Base-by-base conservation (phyloP, 495 filamentous ascomycete genomes). In the Beverwykella pulmonaria region DNA sequence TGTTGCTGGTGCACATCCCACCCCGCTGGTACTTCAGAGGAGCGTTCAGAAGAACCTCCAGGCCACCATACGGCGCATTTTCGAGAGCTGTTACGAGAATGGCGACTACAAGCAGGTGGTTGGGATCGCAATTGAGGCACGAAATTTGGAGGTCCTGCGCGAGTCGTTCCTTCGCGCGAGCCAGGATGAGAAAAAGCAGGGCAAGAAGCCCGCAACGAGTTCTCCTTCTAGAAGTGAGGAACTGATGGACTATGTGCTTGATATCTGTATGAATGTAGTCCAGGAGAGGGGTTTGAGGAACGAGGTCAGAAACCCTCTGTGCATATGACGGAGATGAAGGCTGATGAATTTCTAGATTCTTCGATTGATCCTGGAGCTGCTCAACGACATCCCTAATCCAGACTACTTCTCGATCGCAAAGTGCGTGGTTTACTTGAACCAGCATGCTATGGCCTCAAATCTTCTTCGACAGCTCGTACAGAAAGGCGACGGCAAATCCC, bases 391-490 rank as follows among this genome's bases (percentile, higher is more conserved):
- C 32, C 88, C 90, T 1, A 87, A 86, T 29, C 95, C 95, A 0
- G 95, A 99, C 74, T 98, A 95, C 74, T 99, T 99, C 75, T 90
- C 94, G 1, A 98, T 99, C 68, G 93, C 94, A 25, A 97, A 96
- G 79, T 99, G 95, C 71, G 93, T 97, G 39, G 94, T 99, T 55
- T 97, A 98, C 73, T 84, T 99, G 25, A 89, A 97, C 68, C 90
- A 97, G 68, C 89, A 96, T 70, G 86, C 89, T 27, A 89, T 96
- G 85, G 95, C 95, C 1, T 91, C 92, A n/a, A 84, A 84, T 36
- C 90, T 98, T 69, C 84, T 99, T 34, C 82, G 83, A 26, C 89
- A 93, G 70, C 82, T 99, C 23, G 88, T 98, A 10, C 81, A 87
- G 65, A 90, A 90, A 71, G 91, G 88, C 9, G 92, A 94, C 70